Base-by-base conservation (phyloP, 2,329 filamentous ascomycete species). In the Epichloe uncinata region DNA sequence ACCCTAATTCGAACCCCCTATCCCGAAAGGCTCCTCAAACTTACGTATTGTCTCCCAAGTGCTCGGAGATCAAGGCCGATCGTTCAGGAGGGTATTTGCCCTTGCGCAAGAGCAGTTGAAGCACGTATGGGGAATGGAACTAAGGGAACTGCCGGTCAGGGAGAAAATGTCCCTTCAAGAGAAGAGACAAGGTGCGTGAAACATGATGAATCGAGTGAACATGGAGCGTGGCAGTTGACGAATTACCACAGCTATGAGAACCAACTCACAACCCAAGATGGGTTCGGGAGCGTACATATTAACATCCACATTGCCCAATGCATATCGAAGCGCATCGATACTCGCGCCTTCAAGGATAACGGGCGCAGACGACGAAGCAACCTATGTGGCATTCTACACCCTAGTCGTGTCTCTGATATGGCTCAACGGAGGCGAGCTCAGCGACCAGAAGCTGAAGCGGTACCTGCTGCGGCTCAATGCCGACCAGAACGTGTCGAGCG, bases 91-190 rank as follows among this genome's bases (percentile, higher is more conserved):
- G 12, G 80, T 96, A 3, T 96, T 95, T 60, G 77, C 78, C 0
- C 72, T 77, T 40, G 87, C 91, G 41, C 91, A 98, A 64, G 67
- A 71, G 35, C 78, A 85, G 56, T 70, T 98, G 37, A 72, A 75
- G 45, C 69, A 70, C 2, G 75, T 82, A 1, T 97, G 95, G 67
- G 93, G 93, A n/a, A 95, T 97, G 89, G 78, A 90, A 63, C 78
- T 98, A 74, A 74, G 80, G 4, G 90, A 96, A 67, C 73, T 97
- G 46, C 89, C 93, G 0, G 73, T 77, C 1, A 79, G 78, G 60
- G 91, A 96, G 60, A 94, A 89, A 65, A 76, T 86, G 45, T 88
- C 88, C 0, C 68, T 95, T 35, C 81, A 81, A 52, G 86, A 95
- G 55, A 79, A 78, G 62, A 79, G 87, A 58, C 82, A 85, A 73